Evolutionary conservation across 1,139 yeast genomes (phyloP).

Genomic region (Scheffersomyces illinoinensis): DNA sequence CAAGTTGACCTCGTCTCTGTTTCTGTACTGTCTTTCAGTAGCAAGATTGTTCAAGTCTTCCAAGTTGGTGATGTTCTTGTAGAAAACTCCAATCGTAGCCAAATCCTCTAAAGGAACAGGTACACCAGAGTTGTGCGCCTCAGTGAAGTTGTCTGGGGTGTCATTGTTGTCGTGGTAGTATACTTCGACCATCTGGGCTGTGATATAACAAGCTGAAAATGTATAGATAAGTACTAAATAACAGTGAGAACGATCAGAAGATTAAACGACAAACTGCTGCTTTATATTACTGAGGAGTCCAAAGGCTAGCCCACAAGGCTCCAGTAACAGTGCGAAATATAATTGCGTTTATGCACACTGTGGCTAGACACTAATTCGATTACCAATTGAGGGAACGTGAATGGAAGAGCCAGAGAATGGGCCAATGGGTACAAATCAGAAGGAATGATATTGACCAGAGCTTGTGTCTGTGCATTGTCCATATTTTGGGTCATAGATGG

Average conservation of each 20-base stretch:
- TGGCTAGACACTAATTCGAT: not conserved
- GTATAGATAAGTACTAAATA: not conserved
- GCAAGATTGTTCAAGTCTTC: slow-evolving; percentile 72
- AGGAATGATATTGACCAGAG: not conserved
- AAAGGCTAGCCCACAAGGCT: not conserved
- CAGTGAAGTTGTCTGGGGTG: slow-evolving; percentile 63
- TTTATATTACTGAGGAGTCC: not conserved
- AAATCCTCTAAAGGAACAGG: slow-evolving; percentile 53
- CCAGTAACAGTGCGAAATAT: not conserved
- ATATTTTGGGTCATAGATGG: not conserved
- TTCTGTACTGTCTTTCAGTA: slow-evolving; percentile 67
- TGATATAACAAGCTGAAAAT: not conserved
- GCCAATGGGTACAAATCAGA: not conserved
- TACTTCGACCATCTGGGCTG: slow-evolving; percentile 43
- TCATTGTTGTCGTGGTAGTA: slow-evolving; percentile 74
- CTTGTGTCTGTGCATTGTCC: not conserved
- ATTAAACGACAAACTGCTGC: not conserved
- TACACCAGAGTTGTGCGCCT: slow-evolving; percentile 71
- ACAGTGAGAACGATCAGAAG: not conserved
- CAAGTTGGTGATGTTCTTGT: slow-evolving; percentile 51
- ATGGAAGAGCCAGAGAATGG: not conserved
- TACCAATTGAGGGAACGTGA: not conserved
- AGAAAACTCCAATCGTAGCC: slow-evolving; percentile 66
- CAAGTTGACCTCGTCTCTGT: slow-evolving; percentile 71
- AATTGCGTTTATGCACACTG: not conserved